Percentiles rank a stretch among this genome's conserved stretches.
These are phyloP conservation scores for Clarkia xantiana DNA, from an alignment of 345 rosid genomes.

Conservation along the genomic window DNA sequence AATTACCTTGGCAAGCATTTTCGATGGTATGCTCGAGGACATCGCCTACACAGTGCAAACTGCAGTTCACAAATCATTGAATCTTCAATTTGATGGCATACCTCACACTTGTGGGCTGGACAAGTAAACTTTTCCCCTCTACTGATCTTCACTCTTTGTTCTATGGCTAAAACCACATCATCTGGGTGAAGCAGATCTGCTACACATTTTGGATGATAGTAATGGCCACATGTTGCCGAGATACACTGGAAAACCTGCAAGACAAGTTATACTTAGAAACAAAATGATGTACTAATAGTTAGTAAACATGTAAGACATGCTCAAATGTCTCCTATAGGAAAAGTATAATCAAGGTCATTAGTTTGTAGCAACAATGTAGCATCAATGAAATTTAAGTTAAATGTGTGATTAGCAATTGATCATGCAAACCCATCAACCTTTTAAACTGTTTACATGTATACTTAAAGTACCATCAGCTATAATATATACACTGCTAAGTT, in stretches of 20 bases:
- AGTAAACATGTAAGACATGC: no score
- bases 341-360: no score
- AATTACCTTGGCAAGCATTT: slow-evolving; percentile 55
- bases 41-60: slow-evolving; percentile 63
- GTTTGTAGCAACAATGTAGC: no score
- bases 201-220: slow-evolving; percentile 58
- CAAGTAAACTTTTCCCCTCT: slow-evolving; percentile 46
- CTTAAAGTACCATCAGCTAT: background rate
- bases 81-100: slow-evolving; percentile 38
- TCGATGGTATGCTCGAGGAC: slow-evolving; percentile 60
- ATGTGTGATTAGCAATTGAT: no score
- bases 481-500: background rate
- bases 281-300: no score
- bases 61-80: slow-evolving; percentile 25
- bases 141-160: slow-evolving; percentile 23
- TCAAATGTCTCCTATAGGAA: no score
- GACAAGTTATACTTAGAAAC: background rate
- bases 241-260: slow-evolving; percentile 52
- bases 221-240: slow-evolving; percentile 55
- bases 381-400: no score
- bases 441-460: background rate
- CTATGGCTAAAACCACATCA: slow-evolving; percentile 24
- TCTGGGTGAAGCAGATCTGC: slow-evolving; percentile 30
- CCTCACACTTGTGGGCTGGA: slow-evolving; percentile 47
- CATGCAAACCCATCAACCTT: no score